Evolutionary conservation across 179 eudicot genomes (phyloP), one percentile per base, ranked within the genome.

Genomic region (Kewa caespitosa): DNA sequence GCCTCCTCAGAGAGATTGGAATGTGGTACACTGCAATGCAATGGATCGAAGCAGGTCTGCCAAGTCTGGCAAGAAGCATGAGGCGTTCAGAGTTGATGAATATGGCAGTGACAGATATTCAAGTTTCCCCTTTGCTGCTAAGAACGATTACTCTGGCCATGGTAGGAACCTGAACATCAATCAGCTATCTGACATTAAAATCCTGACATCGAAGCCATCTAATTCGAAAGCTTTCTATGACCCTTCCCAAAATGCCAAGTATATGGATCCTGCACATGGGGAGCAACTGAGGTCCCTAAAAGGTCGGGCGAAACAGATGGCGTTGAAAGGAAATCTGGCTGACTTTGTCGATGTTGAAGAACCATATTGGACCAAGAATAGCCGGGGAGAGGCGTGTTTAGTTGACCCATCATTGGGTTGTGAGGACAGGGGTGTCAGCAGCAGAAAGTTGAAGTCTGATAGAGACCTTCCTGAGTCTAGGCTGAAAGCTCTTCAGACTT

Each of bases 141-240:
- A 78, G 70, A 70, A 75, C 76, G 88, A 86, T 70, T 48, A 73
- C 25, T 75, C 81, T 76, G 79, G 83, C 57, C 84, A 80, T 74
- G 86, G 89, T 70, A 76, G 87, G 74, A 90, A 85, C 42, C 72
- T 81, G 79, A 84, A 84, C 74, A 90, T 93, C 64, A 90, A 88
- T 80, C 88, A 91, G 81, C 79, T 93, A 70, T 91, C 98, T 1
- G 98, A 93, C 76, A 93, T 91, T 65, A 85, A 82, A 78, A 81
- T 91, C 54, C 82, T 93, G 73, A 91, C 96, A 63, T 78, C 96
- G 55, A 91, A 85, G 81, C 96, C 99, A 66, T 80, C 92, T 69
- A 86, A 82, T 81, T 43, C 79, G 31, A 88, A 87, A 84, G 74
- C 55, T 38, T 32, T 88, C 18, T 75, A 81, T 75, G 94, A 84